A percentile compares a stretch with the other conserved stretches of the same genome.
Evolutionary conservation across 2,329 filamentous ascomycete genomes (phyloP).

Genomic region (Pseudogymnoascus sp.): DNA sequence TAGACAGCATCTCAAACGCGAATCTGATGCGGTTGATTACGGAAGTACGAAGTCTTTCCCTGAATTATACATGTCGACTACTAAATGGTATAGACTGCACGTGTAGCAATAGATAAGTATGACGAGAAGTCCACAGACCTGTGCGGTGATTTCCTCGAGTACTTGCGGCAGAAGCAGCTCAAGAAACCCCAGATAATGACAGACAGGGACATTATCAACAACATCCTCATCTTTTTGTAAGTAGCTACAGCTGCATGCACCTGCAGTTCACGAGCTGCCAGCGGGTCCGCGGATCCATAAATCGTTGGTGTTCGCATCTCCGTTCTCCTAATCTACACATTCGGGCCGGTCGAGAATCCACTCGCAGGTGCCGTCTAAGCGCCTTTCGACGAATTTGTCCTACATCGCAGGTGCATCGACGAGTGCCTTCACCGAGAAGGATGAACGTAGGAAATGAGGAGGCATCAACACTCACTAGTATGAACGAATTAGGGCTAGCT

Average conservation of each 20-base stretch:
- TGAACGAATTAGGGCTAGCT: no score
- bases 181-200: slow-evolving; percentile 21
- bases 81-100: background rate
- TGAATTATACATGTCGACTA: background rate
- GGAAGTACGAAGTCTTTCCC: background rate
- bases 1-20: background rate
- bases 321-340: no score
- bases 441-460: no score
- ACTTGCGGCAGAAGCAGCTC: background rate
- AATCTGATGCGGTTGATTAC: background rate
- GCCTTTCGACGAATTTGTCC: no score
- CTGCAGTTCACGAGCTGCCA: background rate
- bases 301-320: no score
- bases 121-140: background rate
- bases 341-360: no score
- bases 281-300: no score
- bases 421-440: no score
- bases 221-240: slow-evolving; percentile 12
- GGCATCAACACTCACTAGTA: no score
- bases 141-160: background rate
- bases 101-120: background rate
- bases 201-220: slow-evolving; percentile 23
- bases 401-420: no score
- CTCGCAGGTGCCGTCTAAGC: no score
- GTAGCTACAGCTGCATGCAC: no score